Evolutionary conservation across 306 rosid species (phyloP).

Genomic region (Gillenia trifoliata): DNA sequence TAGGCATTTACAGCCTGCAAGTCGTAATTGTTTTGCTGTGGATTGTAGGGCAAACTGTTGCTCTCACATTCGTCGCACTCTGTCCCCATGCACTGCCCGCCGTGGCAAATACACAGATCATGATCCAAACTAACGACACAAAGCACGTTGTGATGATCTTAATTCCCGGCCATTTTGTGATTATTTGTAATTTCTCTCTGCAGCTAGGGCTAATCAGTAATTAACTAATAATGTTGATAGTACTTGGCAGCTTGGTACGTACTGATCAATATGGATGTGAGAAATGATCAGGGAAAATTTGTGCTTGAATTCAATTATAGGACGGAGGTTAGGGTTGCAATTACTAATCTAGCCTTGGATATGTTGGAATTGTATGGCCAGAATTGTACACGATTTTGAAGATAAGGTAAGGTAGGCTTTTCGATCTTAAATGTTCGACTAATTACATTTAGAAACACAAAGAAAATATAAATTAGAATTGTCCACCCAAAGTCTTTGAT

Average conservation of each 20-base stretch:
- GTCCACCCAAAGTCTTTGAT: too few species aligned
- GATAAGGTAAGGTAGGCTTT: too few species aligned
- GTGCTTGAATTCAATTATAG: not conserved
- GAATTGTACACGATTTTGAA: too few species aligned
- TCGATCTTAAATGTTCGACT: too few species aligned
- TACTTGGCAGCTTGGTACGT: too few species aligned
- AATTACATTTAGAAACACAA: too few species aligned
- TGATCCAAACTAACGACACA: not conserved
- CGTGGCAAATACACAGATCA: not conserved
- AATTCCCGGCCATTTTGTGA: conserved; percentile 26
- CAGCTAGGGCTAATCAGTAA: too few species aligned
- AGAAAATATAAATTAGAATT: too few species aligned
- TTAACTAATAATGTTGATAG: too few species aligned
- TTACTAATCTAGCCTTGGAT: not conserved
- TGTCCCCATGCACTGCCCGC: conserved; percentile 38
- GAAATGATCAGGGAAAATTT: too few species aligned
- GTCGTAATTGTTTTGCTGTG: conserved; percentile 57
- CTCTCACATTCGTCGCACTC: conserved; percentile 53
- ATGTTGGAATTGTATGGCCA: not conserved
- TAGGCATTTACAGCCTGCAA: conserved; percentile 47
- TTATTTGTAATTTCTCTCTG: too few species aligned
- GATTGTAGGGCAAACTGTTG: conserved; percentile 42
- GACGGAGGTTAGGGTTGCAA: not conserved
- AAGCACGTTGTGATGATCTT: not conserved
- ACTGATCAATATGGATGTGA: too few species aligned